Evolutionary conservation across 2,329 filamentous ascomycete genomes (phyloP).

Genomic region (Pseudogymnoascus sp.): DNA sequence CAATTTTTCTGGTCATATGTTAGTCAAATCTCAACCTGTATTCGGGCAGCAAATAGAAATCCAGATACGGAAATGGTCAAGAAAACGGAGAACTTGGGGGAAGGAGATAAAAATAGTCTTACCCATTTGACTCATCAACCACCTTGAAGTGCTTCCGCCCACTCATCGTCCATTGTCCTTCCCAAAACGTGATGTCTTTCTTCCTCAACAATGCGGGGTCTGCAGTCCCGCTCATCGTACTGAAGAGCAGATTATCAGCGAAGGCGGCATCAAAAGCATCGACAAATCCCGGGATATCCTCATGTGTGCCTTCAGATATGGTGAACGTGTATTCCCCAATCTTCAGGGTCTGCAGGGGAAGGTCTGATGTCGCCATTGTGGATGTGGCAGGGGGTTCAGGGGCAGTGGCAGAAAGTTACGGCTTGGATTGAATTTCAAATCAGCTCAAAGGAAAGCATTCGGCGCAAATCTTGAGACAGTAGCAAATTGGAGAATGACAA

Average conservation of each 20-base stretch:
- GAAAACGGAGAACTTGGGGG: conserved; percentile 16
- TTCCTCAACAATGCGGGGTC: not conserved
- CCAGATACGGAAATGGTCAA: conserved; percentile 18
- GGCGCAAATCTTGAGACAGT: not conserved
- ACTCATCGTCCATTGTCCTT: not conserved
- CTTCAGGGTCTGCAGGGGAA: not conserved
- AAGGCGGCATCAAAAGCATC: conserved; percentile 11
- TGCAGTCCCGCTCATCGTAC: not conserved
- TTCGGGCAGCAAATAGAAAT: not conserved
- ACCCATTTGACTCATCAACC: conserved; percentile 2
- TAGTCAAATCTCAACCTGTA: not conserved
- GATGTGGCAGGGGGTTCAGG: not conserved
- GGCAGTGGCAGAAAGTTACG: not conserved
- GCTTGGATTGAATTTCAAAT: not conserved
- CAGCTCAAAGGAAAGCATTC: not conserved
- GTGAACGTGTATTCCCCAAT: not conserved
- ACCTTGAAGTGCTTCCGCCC: conserved; percentile 3
- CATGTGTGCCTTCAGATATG: not conserved
- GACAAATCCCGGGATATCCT: not conserved
- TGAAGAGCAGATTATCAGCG: conserved; percentile 13
- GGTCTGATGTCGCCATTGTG: not conserved
- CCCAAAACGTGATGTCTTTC: not conserved
- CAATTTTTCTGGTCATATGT: conserved; percentile 19
- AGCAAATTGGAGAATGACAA: not conserved
- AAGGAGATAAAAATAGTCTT: not conserved